These are phyloP conservation scores for Tagetes erecta DNA, from an alignment of 129 eudicot genomes.

Conservation along the genomic window DNA sequence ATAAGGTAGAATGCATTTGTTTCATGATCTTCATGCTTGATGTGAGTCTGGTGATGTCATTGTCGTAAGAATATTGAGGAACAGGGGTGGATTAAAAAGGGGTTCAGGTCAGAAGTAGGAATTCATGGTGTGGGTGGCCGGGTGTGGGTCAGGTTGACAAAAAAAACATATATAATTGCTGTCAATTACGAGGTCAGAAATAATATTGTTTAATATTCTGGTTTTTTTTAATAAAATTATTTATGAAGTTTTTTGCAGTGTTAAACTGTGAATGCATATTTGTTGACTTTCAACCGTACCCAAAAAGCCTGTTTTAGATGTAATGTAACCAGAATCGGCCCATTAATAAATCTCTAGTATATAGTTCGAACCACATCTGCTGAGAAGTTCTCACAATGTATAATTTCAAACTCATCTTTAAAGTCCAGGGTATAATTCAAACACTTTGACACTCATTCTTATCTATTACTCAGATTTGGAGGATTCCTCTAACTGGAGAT, in stretches of 20 bases:
- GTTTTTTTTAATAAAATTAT: neutral
- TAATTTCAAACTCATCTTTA: neutral
- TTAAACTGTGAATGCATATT: neutral
- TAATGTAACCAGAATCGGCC: neutral
- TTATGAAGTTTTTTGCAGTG: neutral
- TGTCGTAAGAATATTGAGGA: neutral
- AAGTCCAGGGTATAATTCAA: neutral
- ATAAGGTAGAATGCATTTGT: conserved; percentile 52
- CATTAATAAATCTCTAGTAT: neutral
- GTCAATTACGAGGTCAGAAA: neutral
- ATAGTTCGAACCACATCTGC: neutral
- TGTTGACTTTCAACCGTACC: conserved; percentile 3
- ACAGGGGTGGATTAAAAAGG: neutral
- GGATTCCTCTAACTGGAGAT: conserved; percentile 67
- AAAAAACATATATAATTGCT: neutral
- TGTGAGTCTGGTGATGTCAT: conserved; percentile 10
- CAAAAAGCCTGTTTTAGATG: neutral
- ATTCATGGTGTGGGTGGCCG: neutral
- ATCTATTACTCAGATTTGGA: conserved; percentile 57
- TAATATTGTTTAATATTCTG: neutral
- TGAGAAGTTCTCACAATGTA: neutral
- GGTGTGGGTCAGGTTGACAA: neutral
- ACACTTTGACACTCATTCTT: neutral
- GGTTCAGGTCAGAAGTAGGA: neutral
- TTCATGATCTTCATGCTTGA: conserved; percentile 24